Evolutionary conservation across 495 filamentous ascomycete species (phyloP), one percentile per base, ranked within the genome.

Genomic region (Talaromyces ruber): DNA sequence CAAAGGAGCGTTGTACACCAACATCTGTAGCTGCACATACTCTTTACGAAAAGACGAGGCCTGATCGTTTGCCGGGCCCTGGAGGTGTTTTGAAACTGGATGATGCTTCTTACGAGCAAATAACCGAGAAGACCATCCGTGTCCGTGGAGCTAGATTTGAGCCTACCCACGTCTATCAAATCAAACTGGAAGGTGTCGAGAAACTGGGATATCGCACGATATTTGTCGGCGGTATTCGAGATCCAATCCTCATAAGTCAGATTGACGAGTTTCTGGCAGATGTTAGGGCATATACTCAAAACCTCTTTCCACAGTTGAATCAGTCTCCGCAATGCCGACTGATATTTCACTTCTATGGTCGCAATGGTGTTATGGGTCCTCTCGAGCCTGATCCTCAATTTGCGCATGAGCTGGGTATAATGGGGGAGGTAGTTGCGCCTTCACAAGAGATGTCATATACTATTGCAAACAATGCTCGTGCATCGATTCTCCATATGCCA

Each of bases 1-100:
- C 67, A 1, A 60, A 61, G 0, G 66, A 69, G 3, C 64, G 68
- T 8, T 83, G 81, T 63, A 81, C 76, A 0, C 71, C 76, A 0
- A 39, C 72, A 3, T 75, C 72, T 8, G 78, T 83, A 1, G 79
- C 80, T 2, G 77, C 80, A 0, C 80, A 82, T 61, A 74, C 80
- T 1, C 69, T 83, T 43, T 82, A 82, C 39, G 79, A 83, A 65
- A 83, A 82, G 62, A 66, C 74, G 2, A 66, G 78, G 30, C 78
- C 81, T 0, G 79, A 81, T 68, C 43, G 71, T 1, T 68, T 81
- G 6, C 61, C 68, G 18, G 80, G 80, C 0, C 81, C 81, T 7
- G 81, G 81, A 0, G 81, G 80, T 16, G 63, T 62, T 29, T 69
- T 83, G 1, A 65, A 76, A 39, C 66, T 83, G 2, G 71, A 67